Evolutionary conservation across 2,329 filamentous ascomycete species (phyloP), one percentile per base, ranked within the genome.

Genomic region (Aspergillus neoniger): DNA sequence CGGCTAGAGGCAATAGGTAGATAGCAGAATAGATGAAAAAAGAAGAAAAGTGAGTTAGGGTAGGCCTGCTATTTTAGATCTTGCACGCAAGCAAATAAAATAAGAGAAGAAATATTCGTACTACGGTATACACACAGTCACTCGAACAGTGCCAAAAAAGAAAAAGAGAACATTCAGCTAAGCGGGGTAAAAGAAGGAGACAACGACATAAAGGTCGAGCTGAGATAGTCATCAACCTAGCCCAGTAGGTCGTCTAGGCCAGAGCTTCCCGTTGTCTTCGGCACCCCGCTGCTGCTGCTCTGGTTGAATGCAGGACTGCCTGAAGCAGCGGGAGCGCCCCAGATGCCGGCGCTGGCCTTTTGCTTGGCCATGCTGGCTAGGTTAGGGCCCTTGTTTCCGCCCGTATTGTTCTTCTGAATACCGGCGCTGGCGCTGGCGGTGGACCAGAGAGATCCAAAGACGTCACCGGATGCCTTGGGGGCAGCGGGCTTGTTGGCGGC

Each of bases 321-420:
- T 78, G 71, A 83, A 76, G 70, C 77, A 79, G 87, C 82, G 15
- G 89, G 83, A 0, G 91, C 85, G 17, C 94, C 95, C 92, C 96
- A 99, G 65, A 99, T 91, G 7, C 93, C 92, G 15, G 93, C 92
- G 69, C 88, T 92, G 60, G 92, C 95, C 84, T 98, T 97, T 79
- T 97, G 92, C 82, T 97, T 97, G n/a, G 93, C 94, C 77, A 99
- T 86, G 75, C 96, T 93, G 30, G 92, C 93, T 79, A 99, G 85
- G 58, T 93, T 93, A 55, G 92, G 88, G 0, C 89, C 90, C 60
- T 88, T 83, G 57, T 83, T 80, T 9, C 80, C 82, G 12, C 84
- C 81, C 2, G 87, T 84, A 62, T 78, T 82, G 1, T 84, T 78
- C 80, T 95, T 96, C 81, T 92, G 92, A 65, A 92, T 85, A 50